Base-by-base conservation (phyloP, 2,329 filamentous ascomycete genomes). In the Ceratocystis destructans region DNA sequence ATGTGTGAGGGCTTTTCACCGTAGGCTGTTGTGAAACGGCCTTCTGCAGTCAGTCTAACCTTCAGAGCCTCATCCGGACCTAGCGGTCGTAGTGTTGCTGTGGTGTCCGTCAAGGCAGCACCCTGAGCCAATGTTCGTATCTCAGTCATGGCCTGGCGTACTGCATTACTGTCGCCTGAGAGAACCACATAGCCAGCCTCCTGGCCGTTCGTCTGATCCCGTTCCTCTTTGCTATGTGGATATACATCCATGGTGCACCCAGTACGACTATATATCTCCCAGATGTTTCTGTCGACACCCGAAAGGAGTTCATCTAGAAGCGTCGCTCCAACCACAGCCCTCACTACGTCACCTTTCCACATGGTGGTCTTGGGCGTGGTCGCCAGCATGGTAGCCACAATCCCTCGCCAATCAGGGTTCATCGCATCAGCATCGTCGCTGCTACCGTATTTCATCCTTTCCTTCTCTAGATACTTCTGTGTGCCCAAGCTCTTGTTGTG, bases 341-440 rank as follows among this genome's bases (percentile, higher is more conserved):
- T 71, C 12, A 75, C 75, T 22, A 74, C 73, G 72, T 76, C 75
- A 57, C 71, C 72, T 17, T 71, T 69, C 63, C 70, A 71, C n/a
- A 72, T 50, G 7, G 57, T 72, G 67, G 70, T 71, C 64, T 71
- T 71, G 8, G 73, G 72, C 15, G 77, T 80, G 69, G 71, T 74
- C 15, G 70, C 70, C 68, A 73, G 73, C 67, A 82, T 73, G 3
- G 75, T 68, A 7, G 71, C 68, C 50, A 81, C 73, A 10, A 76
- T 75, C 5, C 71, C 69, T 15, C 72, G 74, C 79, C 79, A 82
- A 67, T 77, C 72, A 41, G 37, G 37, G 10, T 41, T 41, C 10
- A 41, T 41, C 1, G 75, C 44, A 15, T 33, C 61, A 6, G 5
- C 20, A 45, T 15, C 44, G 12, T 20, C 45, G 44, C 10, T 28